Conservation (phyloP, 2,329 filamentous ascomycete species). For the Fusarium denticulatum region DNA sequence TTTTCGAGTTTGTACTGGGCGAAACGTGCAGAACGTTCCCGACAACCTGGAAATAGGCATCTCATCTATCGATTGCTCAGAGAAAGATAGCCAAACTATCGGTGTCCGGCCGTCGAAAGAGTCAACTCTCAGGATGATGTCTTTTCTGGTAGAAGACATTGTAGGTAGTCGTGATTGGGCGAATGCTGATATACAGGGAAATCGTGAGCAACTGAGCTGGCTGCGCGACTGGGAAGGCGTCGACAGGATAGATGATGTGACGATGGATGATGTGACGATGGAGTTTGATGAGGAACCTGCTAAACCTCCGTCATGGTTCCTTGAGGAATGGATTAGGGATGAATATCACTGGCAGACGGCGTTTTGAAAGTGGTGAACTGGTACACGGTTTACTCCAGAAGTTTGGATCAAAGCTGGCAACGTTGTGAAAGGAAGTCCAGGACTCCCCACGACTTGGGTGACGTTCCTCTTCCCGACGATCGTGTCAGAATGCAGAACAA, state of each 20-base stretch:
- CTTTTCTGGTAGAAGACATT: neutral
- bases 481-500: too few relatives aligned
- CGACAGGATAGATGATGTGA: neutral
- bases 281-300: neutral
- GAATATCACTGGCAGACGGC: too few relatives aligned
- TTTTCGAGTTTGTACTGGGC: neutral
- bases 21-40: neutral
- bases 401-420: too few relatives aligned
- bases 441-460: too few relatives aligned
- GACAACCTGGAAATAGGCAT: neutral
- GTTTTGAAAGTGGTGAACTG: too few relatives aligned
- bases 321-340: neutral
- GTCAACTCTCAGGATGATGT: neutral
- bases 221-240: neutral
- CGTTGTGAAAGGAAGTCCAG: too few relatives aligned
- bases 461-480: too few relatives aligned
- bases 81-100: neutral
- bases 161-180: neutral
- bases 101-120: neutral
- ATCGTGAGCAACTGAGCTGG: neutral
- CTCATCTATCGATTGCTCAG: neutral
- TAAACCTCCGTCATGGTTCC: neutral
- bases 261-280: neutral
- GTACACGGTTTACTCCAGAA: too few relatives aligned
- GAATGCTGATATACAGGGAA: neutral